Percentiles rank a stretch among this genome's conserved stretches.
Conservation (phyloP, 1,284 basidiomycete genomes). For the Tremellales sp. region DNA sequence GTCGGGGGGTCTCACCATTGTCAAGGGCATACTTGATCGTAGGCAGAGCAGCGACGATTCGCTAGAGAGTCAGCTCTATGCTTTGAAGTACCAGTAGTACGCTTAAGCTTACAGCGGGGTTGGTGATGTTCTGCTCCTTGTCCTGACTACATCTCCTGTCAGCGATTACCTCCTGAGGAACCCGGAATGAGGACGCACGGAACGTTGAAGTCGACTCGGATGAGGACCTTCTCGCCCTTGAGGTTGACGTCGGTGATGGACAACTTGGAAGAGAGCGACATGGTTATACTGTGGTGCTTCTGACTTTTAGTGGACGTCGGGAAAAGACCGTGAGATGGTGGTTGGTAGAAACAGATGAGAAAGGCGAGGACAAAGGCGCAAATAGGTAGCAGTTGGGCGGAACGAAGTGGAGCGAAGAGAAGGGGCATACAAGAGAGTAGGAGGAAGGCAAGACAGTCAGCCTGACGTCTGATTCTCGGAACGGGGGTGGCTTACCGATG, state of each 20-base stretch:
- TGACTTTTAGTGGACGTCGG: neutral
- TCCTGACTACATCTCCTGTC: constrained; percentile 41
- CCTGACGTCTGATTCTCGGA: too few relatives aligned
- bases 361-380: constrained; percentile 9
- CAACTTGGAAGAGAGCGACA: constrained; percentile 95
- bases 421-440: constrained; percentile 5
- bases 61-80: constrained; percentile 53
- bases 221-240: constrained; percentile 78
- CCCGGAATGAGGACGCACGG: constrained; percentile 50
- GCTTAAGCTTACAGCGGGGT: constrained; percentile 70
- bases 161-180: neutral
- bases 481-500: too few relatives aligned
- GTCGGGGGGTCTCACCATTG: constrained; percentile 57
- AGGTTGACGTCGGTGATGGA: constrained; percentile 88
- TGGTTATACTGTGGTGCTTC: constrained; percentile 50
- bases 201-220: constrained; percentile 98
- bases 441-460: too few relatives aligned
- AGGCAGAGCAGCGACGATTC: constrained; percentile 93
- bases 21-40: constrained; percentile 94
- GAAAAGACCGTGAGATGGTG: neutral
- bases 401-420: neutral
- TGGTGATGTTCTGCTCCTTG: constrained; percentile 82
- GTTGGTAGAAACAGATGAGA: constrained; percentile 8
- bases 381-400: constrained; percentile 1
- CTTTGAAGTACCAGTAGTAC: too few relatives aligned